Evolutionary conservation across 2,329 filamentous ascomycete genomes (phyloP).

Genomic region (Colletotrichum eleusines): DNA sequence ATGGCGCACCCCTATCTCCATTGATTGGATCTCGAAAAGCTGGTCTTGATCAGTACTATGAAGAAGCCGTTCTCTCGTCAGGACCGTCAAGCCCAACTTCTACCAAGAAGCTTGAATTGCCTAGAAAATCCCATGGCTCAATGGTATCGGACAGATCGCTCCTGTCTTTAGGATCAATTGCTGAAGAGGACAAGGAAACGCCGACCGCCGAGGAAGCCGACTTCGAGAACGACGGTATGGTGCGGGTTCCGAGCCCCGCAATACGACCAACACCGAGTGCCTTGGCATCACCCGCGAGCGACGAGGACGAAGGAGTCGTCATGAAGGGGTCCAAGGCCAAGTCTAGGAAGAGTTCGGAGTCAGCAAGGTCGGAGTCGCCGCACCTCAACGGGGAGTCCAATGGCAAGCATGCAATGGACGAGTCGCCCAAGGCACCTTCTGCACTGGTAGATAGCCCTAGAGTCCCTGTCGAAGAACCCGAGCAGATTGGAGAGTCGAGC

Average conservation of each 20-base stretch:
- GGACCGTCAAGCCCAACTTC: conserved; percentile 51
- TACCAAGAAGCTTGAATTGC: conserved; percentile 47
- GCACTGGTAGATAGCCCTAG: conserved; percentile 19
- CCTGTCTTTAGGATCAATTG: conserved; percentile 60
- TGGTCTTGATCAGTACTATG: conserved; percentile 52
- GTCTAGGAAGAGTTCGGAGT: conserved; percentile 18
- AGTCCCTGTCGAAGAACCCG: conserved; percentile 24
- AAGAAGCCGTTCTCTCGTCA: conserved; percentile 53
- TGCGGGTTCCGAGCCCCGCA: conserved; percentile 49
- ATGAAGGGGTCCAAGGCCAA: conserved; percentile 46
- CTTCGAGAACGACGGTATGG: conserved; percentile 20
- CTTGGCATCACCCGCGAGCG: conserved; percentile 47
- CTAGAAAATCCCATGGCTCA: conserved; percentile 46
- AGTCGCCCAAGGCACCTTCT: conserved; percentile 11
- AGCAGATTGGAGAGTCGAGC: conserved; percentile 19
- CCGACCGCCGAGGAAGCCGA: conserved; percentile 36
- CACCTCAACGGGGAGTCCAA: conserved; percentile 30
- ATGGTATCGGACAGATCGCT: conserved; percentile 51
- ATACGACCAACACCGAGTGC: conserved; percentile 43
- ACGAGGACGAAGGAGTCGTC: conserved; percentile 58
- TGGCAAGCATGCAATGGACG: conserved; percentile 19
- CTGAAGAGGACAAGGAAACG: conserved; percentile 50
- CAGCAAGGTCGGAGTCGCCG: conserved; percentile 8
- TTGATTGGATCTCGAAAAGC: conserved; percentile 50
- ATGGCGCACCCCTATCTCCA: conserved; percentile 53